A percentile compares a stretch with the other conserved stretches of the same genome.
Conservation (phyloP, 225 moss, liverwort and hornwort species). For the Bryum argenteum region DNA sequence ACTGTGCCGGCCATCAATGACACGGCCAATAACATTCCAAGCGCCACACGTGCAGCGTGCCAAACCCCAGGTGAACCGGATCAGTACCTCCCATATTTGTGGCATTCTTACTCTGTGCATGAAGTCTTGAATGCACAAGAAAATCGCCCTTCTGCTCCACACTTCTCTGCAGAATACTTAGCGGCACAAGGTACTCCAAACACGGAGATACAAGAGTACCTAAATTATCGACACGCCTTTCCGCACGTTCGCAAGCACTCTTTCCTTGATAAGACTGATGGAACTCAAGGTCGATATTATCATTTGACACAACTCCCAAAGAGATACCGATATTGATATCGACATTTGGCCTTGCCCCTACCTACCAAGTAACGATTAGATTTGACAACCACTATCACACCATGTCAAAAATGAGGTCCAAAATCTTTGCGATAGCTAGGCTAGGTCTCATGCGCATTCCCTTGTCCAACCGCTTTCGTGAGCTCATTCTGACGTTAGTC, state of each 20-base stretch:
- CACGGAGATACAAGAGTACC: neutral
- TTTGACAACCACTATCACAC: neutral
- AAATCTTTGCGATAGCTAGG: neutral
- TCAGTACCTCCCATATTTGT: neutral
- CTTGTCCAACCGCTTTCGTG: neutral
- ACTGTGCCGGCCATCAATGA: no score
- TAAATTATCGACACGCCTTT: neutral
- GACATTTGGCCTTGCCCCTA: neutral
- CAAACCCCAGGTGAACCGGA: no score
- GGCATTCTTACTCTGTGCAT: neutral
- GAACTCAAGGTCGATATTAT: neutral
- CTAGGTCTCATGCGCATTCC: neutral
- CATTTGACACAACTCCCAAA: neutral
- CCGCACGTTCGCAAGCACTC: neutral
- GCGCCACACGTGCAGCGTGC: no score
- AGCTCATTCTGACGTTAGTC: neutral
- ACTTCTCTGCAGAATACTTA: neutral
- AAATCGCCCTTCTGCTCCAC: no score
- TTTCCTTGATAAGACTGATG: neutral
- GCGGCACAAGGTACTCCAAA: neutral
- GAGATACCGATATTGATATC: neutral
- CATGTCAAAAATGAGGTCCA: neutral
- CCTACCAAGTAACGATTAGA: neutral
- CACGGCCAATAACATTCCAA: no score
- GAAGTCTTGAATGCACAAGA: neutral